Base-by-base conservation (phyloP, 768 basidiomycete genomes). In the Nidularia pulvinata region DNA sequence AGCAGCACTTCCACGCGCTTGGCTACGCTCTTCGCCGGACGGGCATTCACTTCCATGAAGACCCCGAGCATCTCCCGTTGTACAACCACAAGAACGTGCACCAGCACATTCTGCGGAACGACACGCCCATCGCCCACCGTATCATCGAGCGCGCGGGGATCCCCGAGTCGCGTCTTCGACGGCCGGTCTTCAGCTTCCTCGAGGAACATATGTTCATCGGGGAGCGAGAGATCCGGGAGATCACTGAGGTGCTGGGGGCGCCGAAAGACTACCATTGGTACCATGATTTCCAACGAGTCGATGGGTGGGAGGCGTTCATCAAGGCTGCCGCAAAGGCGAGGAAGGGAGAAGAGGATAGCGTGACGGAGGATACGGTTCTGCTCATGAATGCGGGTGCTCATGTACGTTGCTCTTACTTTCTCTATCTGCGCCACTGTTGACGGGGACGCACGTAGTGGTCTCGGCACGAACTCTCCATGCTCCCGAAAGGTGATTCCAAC, bases 141-240 rank as follows among this genome's bases (percentile, higher is more conserved):
- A 50, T 69, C 25, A 49, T 61, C 22, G 55, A 58, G 42, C 60
- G 57, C 16, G 60, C 64, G 6, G 64, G 62, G 4, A 65, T 69
- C 11, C 66, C 68, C 4, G 60, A 59, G 30, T 65, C 68, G 14
- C 58, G 68, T 10, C 48, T 66, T 37, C 37, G 57, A 43, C 63
- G 68, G 7, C 68, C 68, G 5, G 55, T 69, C 35, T 48, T 68
- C 32, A 69, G 66, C 11, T 56, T 66, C 57, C 61, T 69, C 13
- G 64, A 69, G 42, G 65, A 68, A 46, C 63, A 66, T 56, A 62
- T 69, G 61, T 47, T 66, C 7, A 57, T 69, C 43, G 59, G 58
- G 33, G 58, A 65, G 30, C 52, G 50, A 10, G 66, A 69, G 45
- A 65, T 69, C 37, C 54, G 60, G 19, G 52, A 56, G 7, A 68